A percentile compares a stretch with the other conserved stretches of the same genome.
Conservation (phyloP, 225 moss, liverwort and hornwort genomes). For the Marchantia polymorpha region DNA sequence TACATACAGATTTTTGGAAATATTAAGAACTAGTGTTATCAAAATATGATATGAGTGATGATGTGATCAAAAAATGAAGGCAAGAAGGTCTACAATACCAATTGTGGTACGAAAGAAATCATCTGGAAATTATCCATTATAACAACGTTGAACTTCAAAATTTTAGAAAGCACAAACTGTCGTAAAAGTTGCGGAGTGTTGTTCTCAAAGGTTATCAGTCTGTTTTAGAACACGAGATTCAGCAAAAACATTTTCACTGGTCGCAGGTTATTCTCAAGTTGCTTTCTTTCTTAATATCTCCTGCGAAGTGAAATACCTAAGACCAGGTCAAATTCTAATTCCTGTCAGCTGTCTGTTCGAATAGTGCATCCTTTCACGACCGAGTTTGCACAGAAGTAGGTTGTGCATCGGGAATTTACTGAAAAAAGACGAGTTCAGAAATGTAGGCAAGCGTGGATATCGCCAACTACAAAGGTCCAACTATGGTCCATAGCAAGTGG, state of each 20-base stretch:
- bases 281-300: background rate
- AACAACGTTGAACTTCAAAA: too few species aligned
- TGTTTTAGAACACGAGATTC: background rate
- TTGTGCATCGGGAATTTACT: background rate
- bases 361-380: background rate
- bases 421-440: background rate
- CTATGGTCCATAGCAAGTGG: background rate
- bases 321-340: background rate
- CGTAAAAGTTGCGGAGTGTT: background rate
- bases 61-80: too few species aligned
- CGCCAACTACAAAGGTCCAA: background rate
- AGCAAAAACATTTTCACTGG: background rate
- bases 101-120: too few species aligned
- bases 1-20: too few species aligned
- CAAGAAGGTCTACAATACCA: too few species aligned
- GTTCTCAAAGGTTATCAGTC: background rate
- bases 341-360: background rate
- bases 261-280: background rate
- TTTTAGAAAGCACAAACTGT: background rate
- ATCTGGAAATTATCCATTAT: too few species aligned
- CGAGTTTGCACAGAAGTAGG: background rate
- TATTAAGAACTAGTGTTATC: too few species aligned
- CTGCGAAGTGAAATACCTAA: background rate
- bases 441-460: background rate
- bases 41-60: too few species aligned